Evolutionary conservation across 2,329 filamentous ascomycete genomes (phyloP).

Genomic region (Sarocladiaceae sp.): DNA sequence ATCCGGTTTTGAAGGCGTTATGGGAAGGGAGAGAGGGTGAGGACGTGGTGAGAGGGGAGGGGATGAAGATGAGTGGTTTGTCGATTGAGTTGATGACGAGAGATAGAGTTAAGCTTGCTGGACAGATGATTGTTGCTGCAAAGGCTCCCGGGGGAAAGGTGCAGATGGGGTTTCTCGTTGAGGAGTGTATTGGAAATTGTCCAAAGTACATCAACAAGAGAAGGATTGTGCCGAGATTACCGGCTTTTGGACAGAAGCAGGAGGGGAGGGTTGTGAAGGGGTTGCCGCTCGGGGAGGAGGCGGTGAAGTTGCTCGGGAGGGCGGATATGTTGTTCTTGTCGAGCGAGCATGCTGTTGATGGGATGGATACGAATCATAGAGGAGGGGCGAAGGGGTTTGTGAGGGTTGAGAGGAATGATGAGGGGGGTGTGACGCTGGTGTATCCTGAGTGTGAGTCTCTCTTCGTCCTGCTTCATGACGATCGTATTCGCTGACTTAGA

Average conservation of each 20-base stretch:
- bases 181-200: conserved; percentile 75
- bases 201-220: conserved; percentile 85
- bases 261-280: conserved; percentile 38
- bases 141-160: conserved; percentile 25
- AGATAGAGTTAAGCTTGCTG: conserved; percentile 70
- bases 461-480: not conserved
- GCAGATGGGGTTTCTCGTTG: conserved; percentile 62
- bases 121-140: conserved; percentile 62
- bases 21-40: conserved; percentile 47
- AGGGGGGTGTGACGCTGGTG: conserved; percentile 46
- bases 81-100: conserved; percentile 33
- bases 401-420: conserved; percentile 20
- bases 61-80: conserved; percentile 62
- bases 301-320: conserved; percentile 53
- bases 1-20: conserved; percentile 67
- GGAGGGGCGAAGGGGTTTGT: conserved; percentile 49
- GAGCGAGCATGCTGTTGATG: conserved; percentile 51
- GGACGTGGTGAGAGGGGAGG: conserved; percentile 22
- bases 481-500: conserved; percentile 13
- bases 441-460: conserved; percentile 66
- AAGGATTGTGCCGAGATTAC: conserved; percentile 42
- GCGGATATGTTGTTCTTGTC: conserved; percentile 79
- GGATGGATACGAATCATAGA: conserved; percentile 82
- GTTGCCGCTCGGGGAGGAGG: conserved; percentile 45
- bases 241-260: conserved; percentile 39